Evolutionary conservation across 306 rosid species (phyloP), one percentile per base, ranked within the genome.

Genomic region (Quillaja saponaria): DNA sequence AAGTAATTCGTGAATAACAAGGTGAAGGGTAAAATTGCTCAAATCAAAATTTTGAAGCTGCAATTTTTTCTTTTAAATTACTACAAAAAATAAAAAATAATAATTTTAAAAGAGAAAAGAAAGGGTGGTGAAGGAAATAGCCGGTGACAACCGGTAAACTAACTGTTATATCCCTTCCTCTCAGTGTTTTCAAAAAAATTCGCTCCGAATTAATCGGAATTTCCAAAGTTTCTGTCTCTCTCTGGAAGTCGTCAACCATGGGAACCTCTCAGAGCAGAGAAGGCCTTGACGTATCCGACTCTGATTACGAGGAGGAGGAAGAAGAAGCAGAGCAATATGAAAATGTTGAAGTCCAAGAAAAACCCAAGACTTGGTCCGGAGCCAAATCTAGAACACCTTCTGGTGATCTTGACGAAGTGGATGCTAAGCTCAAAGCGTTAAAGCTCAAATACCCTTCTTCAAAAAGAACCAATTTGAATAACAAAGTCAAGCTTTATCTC

Each of bases 201-300:
- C n/a, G n/a, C 49, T 69, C 4, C 31, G 59, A 59, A 68, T 17
- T 1, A 2, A 17, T 18, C 38, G 45, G 12, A 39, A 40, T 20
- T 28, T 39, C 10, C 39, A 14, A 10, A 15, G 2, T n/a, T 19
- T 8, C 6, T 39, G 5, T 39, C 6, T 13, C 19, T 35, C 6
- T 15, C 17, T 58, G 47, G 17, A 7, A 65, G 55, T 40, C 34
- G 2, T 34, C 13, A 8, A 9, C 35, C 55, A 88, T 88, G 98
- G 98, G 95, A 13, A 74, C 88, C 8, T 51, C 87, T 28, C 85
- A 91, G 78, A 88, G 96, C 83, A 87, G 95, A n/a, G 98, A 91
- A 34, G 88, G 76, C 56, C 78, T 68, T 34, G 75, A 84, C 42
- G 41, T 83, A 42, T 41, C 87, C 0, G 91, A 77, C 34, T 62